A percentile compares a stretch with the other conserved stretches of the same genome.
These are phyloP conservation scores for Schizochytrium sp. DNA, from an alignment of 108 stramenopile species.

Conservation along the genomic window DNA sequence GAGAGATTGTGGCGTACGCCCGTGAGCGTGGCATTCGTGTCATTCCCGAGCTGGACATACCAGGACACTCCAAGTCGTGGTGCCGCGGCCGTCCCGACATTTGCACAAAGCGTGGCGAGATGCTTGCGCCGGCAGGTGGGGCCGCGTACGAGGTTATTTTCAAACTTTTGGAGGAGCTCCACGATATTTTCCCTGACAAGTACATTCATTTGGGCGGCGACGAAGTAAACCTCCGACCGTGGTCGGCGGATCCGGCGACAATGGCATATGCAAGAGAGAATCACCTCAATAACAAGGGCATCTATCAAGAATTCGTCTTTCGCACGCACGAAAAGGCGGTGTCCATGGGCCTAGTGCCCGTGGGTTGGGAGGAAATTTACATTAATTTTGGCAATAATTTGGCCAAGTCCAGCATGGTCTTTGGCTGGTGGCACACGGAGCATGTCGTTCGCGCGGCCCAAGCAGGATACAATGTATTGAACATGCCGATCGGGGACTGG, in stretches of 20 bases:
- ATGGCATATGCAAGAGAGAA: neutral
- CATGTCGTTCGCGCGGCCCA: slow-evolving; percentile 32
- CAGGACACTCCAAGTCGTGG: slow-evolving; percentile 20
- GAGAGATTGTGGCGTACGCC: slow-evolving; percentile 15
- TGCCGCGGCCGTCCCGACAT: slow-evolving; percentile 20
- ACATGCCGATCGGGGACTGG: slow-evolving; percentile 39
- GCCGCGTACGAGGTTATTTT: neutral
- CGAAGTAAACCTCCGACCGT: neutral
- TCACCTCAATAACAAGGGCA: neutral
- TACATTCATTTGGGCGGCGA: slow-evolving; percentile 28
- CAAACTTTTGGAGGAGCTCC: neutral
- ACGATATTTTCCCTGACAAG: neutral
- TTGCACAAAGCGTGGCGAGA: neutral
- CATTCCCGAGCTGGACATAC: slow-evolving; percentile 25
- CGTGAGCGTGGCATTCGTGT: slow-evolving; percentile 13
- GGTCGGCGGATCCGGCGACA: neutral
- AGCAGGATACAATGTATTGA: slow-evolving; percentile 21
- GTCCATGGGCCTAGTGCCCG: slow-evolving; percentile 22
- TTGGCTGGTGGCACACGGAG: slow-evolving; percentile 44
- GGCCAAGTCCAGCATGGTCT: slow-evolving; percentile 36
- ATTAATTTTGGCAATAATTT: slow-evolving; percentile 31
- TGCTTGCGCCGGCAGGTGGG: neutral
- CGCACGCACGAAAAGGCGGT: neutral
- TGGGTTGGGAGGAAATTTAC: slow-evolving; percentile 66
- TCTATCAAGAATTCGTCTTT: slow-evolving; percentile 27